Conservation (phyloP, 2,329 filamentous ascomycete species). For the Penicillium brevicompactum region DNA sequence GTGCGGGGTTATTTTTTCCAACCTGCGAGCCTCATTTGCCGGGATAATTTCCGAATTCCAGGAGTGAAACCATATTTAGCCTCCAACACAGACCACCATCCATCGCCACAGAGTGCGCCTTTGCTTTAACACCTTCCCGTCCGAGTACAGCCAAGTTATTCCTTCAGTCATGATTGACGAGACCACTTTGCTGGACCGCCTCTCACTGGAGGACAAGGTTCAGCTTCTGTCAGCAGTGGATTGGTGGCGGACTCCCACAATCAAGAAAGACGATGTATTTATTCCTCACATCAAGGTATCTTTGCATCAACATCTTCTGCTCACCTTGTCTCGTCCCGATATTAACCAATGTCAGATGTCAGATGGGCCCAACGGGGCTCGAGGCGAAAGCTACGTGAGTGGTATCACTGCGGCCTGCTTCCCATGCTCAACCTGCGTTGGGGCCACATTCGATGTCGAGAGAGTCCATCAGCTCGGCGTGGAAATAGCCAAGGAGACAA, state of each 20-base stretch:
- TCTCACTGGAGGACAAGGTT: neutral
- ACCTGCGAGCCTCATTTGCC: no score
- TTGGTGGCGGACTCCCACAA: neutral
- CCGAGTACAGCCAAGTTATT: no score
- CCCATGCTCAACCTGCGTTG: neutral
- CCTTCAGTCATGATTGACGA: neutral
- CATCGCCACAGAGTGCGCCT: no score
- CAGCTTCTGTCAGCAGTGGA: neutral
- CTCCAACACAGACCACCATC: no score
- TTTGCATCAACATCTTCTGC: no score
- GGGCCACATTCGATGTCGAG: neutral
- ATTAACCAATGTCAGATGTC: no score
- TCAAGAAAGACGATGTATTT: neutral
- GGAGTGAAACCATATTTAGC: no score
- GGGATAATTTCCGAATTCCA: no score
- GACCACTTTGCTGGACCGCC: neutral
- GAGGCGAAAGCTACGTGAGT: neutral
- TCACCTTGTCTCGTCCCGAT: no score
- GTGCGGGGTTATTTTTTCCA: no score
- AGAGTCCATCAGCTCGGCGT: neutral
- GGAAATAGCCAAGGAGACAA: neutral
- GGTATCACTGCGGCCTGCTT: neutral
- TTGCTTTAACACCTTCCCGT: no score
- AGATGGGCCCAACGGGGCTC: neutral
- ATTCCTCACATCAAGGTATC: neutral